Evolutionary conservation across 441 rosid genomes (phyloP).

Genomic region (Populus hybrid): DNA sequence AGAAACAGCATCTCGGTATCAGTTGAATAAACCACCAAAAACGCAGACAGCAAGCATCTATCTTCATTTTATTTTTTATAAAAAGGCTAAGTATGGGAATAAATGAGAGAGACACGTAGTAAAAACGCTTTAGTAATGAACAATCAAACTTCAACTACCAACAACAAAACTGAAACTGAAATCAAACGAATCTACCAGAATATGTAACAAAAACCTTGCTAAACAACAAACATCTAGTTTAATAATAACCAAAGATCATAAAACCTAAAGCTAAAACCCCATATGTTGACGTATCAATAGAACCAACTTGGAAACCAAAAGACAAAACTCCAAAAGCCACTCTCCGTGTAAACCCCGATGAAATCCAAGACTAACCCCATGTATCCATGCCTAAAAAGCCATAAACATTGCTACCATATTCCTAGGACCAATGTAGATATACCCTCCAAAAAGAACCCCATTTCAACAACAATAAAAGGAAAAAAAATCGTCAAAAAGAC

Average conservation of each 20-base stretch:
- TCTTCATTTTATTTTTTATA: conserved; percentile 18
- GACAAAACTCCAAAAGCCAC: conserved; percentile 48
- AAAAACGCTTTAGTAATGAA: conserved; percentile 26
- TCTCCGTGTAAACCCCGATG: conserved; percentile 49
- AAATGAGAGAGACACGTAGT: conserved; percentile 23
- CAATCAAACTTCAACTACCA: conserved; percentile 46
- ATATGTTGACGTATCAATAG: conserved; percentile 20
- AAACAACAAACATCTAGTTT: conserved; percentile 25
- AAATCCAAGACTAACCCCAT: conserved; percentile 29
- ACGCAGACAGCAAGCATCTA: conserved; percentile 81
- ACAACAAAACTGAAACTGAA: conserved; percentile 40
- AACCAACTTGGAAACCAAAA: conserved; percentile 27
- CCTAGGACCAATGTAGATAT: conserved; percentile 7
- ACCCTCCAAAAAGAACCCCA: conserved; percentile 13
- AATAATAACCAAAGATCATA: not conserved
- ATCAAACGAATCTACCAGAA: conserved; percentile 49
- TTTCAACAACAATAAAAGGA: conserved; percentile 7
- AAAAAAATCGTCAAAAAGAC: not conserved
- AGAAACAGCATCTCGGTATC: conserved; percentile 83
- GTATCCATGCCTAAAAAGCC: conserved; percentile 22
- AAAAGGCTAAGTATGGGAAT: conserved; percentile 23
- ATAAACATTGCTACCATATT: conserved; percentile 13
- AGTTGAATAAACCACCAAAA: conserved; percentile 68
- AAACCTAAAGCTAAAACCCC: conserved; percentile 27
- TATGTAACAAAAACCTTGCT: conserved; percentile 31